Evolutionary conservation across 2,329 filamentous ascomycete species (phyloP).

Genomic region (Pyrenophora seminiperda): DNA sequence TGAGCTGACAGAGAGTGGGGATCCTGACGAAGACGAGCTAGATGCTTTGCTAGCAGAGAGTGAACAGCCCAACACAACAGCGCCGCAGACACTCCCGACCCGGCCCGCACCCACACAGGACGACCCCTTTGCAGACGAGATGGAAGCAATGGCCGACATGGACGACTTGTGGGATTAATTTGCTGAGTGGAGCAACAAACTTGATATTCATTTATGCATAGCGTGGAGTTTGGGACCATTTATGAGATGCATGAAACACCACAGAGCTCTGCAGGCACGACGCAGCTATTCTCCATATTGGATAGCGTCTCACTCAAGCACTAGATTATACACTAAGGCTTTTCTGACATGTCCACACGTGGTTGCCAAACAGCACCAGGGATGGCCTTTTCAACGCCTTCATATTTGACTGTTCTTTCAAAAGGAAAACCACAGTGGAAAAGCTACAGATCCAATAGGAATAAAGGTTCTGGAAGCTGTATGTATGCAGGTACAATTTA

Average conservation of each 20-base stretch:
- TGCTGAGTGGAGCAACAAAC: slow-evolving; percentile 5
- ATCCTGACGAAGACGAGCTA: slow-evolving; percentile 58
- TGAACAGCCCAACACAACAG: slow-evolving; percentile 12
- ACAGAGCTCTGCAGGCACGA: neutral
- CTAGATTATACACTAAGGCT: too few species aligned
- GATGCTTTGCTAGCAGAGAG: slow-evolving; percentile 61
- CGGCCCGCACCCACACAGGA: slow-evolving; percentile 24
- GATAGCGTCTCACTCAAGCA: too few species aligned
- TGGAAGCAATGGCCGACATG: slow-evolving; percentile 49
- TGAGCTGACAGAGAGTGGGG: slow-evolving; percentile 23
- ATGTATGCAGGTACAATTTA: neutral
- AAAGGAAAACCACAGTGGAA: neutral
- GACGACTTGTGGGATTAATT: slow-evolving; percentile 40
- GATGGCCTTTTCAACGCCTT: too few species aligned
- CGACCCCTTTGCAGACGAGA: slow-evolving; percentile 48
- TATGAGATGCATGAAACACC: neutral
- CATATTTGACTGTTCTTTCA: too few species aligned
- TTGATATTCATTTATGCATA: slow-evolving; percentile 22
- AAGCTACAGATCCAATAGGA: neutral
- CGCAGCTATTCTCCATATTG: too few species aligned
- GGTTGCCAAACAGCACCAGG: too few species aligned
- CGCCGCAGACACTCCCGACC: slow-evolving; percentile 15
- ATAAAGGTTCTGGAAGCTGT: neutral
- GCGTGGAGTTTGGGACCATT: slow-evolving; percentile 29
- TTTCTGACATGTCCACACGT: too few species aligned